A percentile compares a stretch with the other conserved stretches of the same genome.
Evolutionary conservation across 1,284 basidiomycete genomes (phyloP).

Genomic region (Flammula alnicola): DNA sequence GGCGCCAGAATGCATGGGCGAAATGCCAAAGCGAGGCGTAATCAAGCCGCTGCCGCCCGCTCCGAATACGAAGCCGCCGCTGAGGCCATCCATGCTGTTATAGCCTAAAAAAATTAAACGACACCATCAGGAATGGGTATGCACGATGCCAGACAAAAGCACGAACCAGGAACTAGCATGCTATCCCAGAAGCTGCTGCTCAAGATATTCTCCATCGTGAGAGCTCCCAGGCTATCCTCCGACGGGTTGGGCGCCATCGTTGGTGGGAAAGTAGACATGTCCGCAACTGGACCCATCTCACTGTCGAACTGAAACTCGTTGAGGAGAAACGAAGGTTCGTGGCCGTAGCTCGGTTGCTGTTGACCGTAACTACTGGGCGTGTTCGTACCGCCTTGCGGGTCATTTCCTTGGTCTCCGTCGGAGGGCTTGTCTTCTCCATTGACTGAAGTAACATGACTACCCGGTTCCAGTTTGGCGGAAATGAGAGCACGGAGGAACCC

Average conservation of each 20-base stretch:
- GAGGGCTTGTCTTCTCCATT: slow-evolving; percentile 17
- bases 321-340: slow-evolving; percentile 35
- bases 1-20: slow-evolving; percentile 45
- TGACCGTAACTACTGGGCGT: slow-evolving; percentile 21
- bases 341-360: slow-evolving; percentile 21
- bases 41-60: slow-evolving; percentile 78
- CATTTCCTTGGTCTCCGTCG: slow-evolving; percentile 6
- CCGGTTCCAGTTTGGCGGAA: slow-evolving; percentile 60
- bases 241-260: slow-evolving; percentile 67
- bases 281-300: slow-evolving; percentile 80
- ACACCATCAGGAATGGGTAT: slow-evolving; percentile 3
- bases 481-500: slow-evolving; percentile 84
- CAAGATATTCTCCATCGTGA: slow-evolving; percentile 82
- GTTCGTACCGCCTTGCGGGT: slow-evolving; percentile 8
- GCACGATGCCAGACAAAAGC: slow-evolving; percentile 5
- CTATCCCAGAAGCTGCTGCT: slow-evolving; percentile 83
- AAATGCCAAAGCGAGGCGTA: slow-evolving; percentile 52
- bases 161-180: slow-evolving; percentile 79
- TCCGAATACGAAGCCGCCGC: slow-evolving; percentile 82
- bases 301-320: slow-evolving; percentile 71
- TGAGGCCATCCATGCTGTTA: slow-evolving; percentile 77
- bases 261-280: slow-evolving; percentile 81
- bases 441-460: slow-evolving; percentile 11
- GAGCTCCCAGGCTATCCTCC: slow-evolving; percentile 50
- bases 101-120: slow-evolving; percentile 54